Evolutionary conservation across 441 rosid species (phyloP).

Genomic region (Adansonia grandidieri): DNA sequence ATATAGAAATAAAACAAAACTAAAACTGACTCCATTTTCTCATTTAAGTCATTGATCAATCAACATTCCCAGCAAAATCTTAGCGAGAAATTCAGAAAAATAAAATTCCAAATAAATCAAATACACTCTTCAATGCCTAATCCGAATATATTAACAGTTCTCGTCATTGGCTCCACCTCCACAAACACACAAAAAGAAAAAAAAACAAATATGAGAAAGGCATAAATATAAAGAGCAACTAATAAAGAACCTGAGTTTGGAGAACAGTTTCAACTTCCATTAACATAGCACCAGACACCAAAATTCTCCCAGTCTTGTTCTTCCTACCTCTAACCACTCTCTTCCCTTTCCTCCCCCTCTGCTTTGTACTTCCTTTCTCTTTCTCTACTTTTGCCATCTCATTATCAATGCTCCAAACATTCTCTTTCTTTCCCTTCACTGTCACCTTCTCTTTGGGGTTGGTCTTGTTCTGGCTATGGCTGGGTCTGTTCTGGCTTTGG

Average conservation of each 20-base stretch:
- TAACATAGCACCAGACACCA: constrained; percentile 71
- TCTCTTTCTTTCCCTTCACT: constrained; percentile 63
- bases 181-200: background rate
- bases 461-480: constrained; percentile 37
- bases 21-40: background rate
- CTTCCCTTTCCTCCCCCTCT: constrained; percentile 51
- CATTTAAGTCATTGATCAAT: background rate
- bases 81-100: background rate
- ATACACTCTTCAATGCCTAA: background rate
- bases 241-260: constrained; percentile 70
- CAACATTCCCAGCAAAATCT: background rate
- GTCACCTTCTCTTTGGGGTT: constrained; percentile 38
- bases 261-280: constrained; percentile 80
- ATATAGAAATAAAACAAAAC: background rate
- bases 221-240: background rate
- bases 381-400: constrained; percentile 49
- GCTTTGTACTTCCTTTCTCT: constrained; percentile 42
- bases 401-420: constrained; percentile 81
- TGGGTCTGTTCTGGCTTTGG: constrained; percentile 33
- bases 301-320: constrained; percentile 38
- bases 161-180: background rate
- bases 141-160: background rate
- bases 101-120: background rate
- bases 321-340: constrained; percentile 46
- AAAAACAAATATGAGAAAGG: background rate